phyloP scores from a whole-genome alignment of 202 grass and related monocot species.

The Eragrostis tef region DNA sequence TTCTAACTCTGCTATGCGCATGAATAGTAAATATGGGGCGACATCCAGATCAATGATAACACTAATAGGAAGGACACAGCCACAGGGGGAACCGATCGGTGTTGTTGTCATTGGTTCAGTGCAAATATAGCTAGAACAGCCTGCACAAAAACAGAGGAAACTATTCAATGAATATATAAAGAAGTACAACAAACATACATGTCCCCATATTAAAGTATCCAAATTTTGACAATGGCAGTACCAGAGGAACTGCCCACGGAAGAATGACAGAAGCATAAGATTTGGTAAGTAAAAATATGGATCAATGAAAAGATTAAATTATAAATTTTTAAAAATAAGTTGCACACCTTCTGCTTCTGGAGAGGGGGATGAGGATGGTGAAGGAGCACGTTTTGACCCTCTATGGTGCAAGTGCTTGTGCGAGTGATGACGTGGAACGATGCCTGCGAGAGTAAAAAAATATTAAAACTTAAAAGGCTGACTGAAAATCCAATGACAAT shows the following conservation, averaged over 20 bases:
- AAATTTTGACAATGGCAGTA: slow-evolving; percentile 9
- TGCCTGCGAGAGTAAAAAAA: slow-evolving; percentile 51
- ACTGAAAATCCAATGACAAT: slow-evolving; percentile 30
- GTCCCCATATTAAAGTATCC: not conserved
- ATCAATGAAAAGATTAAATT: slow-evolving; percentile 9
- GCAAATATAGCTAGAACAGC: slow-evolving; percentile 77
- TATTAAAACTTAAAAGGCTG: slow-evolving; percentile 25
- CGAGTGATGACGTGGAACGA: slow-evolving; percentile 31
- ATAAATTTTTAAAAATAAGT: slow-evolving; percentile 25
- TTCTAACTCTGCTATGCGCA: slow-evolving; percentile 78
- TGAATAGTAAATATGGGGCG: slow-evolving; percentile 81
- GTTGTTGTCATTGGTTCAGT: slow-evolving; percentile 68
- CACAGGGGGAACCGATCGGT: slow-evolving; percentile 81
- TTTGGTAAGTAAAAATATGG: not conserved
- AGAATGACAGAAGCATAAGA: slow-evolving; percentile 26
- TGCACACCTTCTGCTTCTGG: slow-evolving; percentile 72
- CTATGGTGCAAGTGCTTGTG: slow-evolving; percentile 65
- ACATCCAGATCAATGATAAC: slow-evolving; percentile 74
- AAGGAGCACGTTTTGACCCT: slow-evolving; percentile 48
- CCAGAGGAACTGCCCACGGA: slow-evolving; percentile 28
- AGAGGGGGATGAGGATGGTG: slow-evolving; percentile 56
- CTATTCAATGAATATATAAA: slow-evolving; percentile 43
- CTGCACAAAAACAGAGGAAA: slow-evolving; percentile 56
- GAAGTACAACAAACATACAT: not conserved
- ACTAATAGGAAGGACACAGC: slow-evolving; percentile 79